Evolutionary conservation across 2,329 filamentous ascomycete species (phyloP), one percentile per base, ranked within the genome.

Genomic region (Colletotrichum truncatum): DNA sequence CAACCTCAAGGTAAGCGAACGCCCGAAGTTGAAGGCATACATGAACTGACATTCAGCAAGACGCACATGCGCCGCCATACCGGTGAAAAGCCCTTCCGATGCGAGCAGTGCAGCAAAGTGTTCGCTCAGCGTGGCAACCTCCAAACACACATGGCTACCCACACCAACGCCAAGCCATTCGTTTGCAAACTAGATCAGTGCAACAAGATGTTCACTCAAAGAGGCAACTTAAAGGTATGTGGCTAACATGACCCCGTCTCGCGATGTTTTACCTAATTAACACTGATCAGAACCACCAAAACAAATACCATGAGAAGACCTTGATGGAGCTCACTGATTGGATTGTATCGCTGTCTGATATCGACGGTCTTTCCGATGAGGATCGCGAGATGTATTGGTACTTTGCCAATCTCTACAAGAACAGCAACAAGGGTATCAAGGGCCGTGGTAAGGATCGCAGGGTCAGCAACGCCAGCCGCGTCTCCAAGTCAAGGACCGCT

Each of bases 391-490:
- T 98, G 53, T 93, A 92, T 82, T 87, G 91, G 70, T 97, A 97
- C 80, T 96, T 98, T 74, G 87, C 90, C 4, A 85, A 85, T 1
- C 84, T 97, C n/a, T 98, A 97, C 85, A 97, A 97, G 83, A 97
- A 98, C 80, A 94, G 92, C 80, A 98, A 98, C 85, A 97, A 97
- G 78, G 96, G 96, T 1, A 98, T 98, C 83, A 98, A 98, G 79
- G 96, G 96, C 10, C 89, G 96, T 46, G 96, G 96, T 43, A 96
- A 95, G 75, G 92, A 94, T 71, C 85, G 93, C 61, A 89, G 89
- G 63, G 91, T 94, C 57, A 75, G 75, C 46, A 69, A 70, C 25
- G 46, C 68, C 14, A 53, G 45, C 64, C 51, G 70, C 58, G 61
- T 66, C 66, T 46, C 71, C 69, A 28, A 70, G 56, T 51, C 71